These are phyloP conservation scores for Nitzschia inconspicua DNA, from an alignment of 108 stramenopile genomes.

Conservation along the genomic window DNA sequence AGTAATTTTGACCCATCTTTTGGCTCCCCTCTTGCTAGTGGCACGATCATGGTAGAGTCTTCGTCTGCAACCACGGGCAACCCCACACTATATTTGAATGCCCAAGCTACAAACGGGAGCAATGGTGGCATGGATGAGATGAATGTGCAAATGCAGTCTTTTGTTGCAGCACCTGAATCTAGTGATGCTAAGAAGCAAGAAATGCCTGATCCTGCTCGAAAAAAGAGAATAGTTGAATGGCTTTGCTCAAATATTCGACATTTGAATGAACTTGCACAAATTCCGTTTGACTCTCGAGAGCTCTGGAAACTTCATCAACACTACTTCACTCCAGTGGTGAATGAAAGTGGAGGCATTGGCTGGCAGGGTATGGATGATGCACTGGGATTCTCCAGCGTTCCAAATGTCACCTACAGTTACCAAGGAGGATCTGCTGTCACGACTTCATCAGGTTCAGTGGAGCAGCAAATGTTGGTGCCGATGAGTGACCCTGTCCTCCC, in stretches of 20 bases:
- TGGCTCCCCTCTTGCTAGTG: constrained; percentile 55
- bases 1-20: constrained; percentile 39
- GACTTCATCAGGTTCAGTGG: constrained; percentile 1
- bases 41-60: constrained; percentile 62
- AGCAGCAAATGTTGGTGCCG: constrained; percentile 21
- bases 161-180: constrained; percentile 47
- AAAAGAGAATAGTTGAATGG: constrained; percentile 78
- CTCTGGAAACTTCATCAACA: constrained; percentile 72
- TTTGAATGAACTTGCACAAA: constrained; percentile 63
- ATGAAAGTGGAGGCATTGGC: constrained; percentile 53
- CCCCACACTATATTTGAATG: neutral
- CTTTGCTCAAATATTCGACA: constrained; percentile 62
- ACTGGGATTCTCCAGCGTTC: constrained; percentile 32
- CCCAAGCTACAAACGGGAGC: neutral
- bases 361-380: neutral
- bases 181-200: constrained; percentile 18
- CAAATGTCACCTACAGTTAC: constrained; percentile 37
- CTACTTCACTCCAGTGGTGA: constrained; percentile 74
- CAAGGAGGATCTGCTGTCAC: constrained; percentile 8
- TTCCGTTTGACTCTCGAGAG: constrained; percentile 72
- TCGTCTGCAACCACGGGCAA: constrained; percentile 20
- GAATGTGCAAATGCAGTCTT: constrained; percentile 24
- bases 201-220: constrained; percentile 53
- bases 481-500: constrained; percentile 40
- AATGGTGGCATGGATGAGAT: neutral